Evolutionary conservation across 2,329 filamentous ascomycete species (phyloP), one percentile per base, ranked within the genome.

Genomic region (Pseudocercospora fijiensis): DNA sequence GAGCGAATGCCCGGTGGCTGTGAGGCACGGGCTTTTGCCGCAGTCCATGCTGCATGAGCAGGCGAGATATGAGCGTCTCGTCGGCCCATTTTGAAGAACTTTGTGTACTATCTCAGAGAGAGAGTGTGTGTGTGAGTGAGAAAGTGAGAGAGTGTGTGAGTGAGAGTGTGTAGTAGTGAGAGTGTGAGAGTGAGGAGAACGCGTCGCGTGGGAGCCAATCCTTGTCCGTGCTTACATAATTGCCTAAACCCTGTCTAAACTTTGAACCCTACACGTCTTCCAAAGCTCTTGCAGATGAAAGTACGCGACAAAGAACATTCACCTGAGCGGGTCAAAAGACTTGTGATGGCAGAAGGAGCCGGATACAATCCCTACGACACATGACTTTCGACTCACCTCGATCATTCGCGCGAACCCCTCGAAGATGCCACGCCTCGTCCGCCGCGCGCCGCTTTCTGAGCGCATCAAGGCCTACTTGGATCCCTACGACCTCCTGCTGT

Each of bases 401-500:
- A 56, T 26, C 53, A 8, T 13, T 16, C n/a, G 1, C 24, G 41
- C 47, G 16, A 53, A 26, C 11, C 10, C 41, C 37, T 27, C 26
- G 55, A 69, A 33, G 10, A 89, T 92, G 84, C 92, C 92, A 72
- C 88, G 89, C 73, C 85, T 96, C 66, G 88, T 99, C 71, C 92
- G 95, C 75, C 88, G 87, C 72, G 87, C 86, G 75, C 89, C 95
- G 76, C 84, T 96, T 70, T 76, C 80, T 28, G 90, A 98, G 83
- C 91, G 94, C 76, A 84, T 98, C 76, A 87, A 87, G 75, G 84
- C 90, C 62, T 87, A 87, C 76, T 81, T 97, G 64, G 94, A 98
- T 74, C 92, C 91, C 2, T 89, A 90, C 80, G 95, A 99, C 78
- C 90, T 94, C 73, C 80, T 95, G 60, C 86, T 99, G 18, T 96